Percentiles rank a stretch among this genome's conserved stretches.
Evolutionary conservation across 1,139 yeast species (phyloP).

Genomic region (Zygoascus meyerae): DNA sequence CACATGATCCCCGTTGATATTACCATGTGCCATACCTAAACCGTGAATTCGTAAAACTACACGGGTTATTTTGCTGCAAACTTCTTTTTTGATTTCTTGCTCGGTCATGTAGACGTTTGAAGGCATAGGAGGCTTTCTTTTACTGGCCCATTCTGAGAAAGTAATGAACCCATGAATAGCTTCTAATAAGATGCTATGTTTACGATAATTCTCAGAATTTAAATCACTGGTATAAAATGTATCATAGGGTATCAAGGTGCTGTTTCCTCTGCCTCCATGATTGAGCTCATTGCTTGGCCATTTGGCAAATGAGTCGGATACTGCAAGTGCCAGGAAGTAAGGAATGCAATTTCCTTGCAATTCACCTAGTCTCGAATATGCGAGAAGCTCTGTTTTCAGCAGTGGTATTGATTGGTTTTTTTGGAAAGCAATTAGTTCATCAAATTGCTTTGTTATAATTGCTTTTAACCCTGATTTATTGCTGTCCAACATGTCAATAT

Average conservation of each 20-base stretch:
- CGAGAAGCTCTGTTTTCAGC: constrained; percentile 10
- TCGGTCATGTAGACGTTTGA: background rate
- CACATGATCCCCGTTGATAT: constrained; percentile 12
- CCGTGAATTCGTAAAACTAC: constrained; percentile 13
- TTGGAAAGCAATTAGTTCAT: constrained; percentile 10
- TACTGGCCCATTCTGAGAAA: constrained; percentile 16
- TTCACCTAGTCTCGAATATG: constrained; percentile 13
- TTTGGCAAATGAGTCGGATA: constrained; percentile 18
- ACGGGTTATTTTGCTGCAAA: background rate
- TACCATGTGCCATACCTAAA: constrained; percentile 16
- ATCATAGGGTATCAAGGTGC: background rate
- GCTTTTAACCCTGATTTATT: too few relatives aligned
- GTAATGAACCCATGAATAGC: constrained; percentile 13
- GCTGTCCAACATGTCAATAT: too few relatives aligned
- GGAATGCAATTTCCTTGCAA: constrained; percentile 22
- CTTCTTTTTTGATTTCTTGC: background rate
- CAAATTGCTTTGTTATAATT: too few relatives aligned
- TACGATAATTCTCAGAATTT: constrained; percentile 8
- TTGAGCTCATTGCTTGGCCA: background rate
- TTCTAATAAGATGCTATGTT: constrained; percentile 18
- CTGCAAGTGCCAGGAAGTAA: constrained; percentile 14
- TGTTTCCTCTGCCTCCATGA: background rate
- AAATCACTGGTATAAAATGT: background rate
- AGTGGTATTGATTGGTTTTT: constrained; percentile 1
- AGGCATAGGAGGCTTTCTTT: background rate